Percentiles rank a stretch among this genome's conserved stretches.
These are phyloP conservation scores for Leucocoprinus sp. DNA, from an alignment of 768 basidiomycete genomes.

Conservation along the genomic window DNA sequence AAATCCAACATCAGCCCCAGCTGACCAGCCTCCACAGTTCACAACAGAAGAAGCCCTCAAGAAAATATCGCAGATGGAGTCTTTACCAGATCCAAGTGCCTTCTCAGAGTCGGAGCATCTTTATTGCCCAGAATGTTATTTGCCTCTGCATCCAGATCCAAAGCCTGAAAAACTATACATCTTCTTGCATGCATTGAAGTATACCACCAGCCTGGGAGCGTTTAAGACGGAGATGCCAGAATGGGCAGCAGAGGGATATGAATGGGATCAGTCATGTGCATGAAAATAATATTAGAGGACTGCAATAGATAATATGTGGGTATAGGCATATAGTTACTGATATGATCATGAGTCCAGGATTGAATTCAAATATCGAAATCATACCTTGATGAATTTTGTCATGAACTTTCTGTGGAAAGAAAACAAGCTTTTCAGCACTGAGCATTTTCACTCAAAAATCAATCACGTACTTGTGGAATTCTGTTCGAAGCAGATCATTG, in stretches of 20 bases:
- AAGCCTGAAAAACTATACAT: conserved; percentile 89
- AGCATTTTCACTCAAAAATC: neutral
- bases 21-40: conserved; percentile 27
- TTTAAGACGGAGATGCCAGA: conserved; percentile 84
- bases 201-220: conserved; percentile 72
- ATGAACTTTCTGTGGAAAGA: conserved; percentile 68
- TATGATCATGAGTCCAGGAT: neutral
- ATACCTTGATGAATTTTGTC: conserved; percentile 83
- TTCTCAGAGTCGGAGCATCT: conserved; percentile 32
- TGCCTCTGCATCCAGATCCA: conserved; percentile 91
- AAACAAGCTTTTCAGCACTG: conserved; percentile 6
- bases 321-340: conserved; percentile 5
- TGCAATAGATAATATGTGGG: no score
- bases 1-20: conserved; percentile 14
- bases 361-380: neutral
- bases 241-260: conserved; percentile 76
- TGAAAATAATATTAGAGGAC: neutral
- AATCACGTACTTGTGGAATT: conserved; percentile 77
- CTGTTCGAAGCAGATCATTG: conserved; percentile 89
- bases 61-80: conserved; percentile 29
- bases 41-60: conserved; percentile 42
- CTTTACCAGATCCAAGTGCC: conserved; percentile 30
- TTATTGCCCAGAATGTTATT: conserved; percentile 87
- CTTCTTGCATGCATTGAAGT: conserved; percentile 86
- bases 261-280: conserved; percentile 41